Percentiles rank a stretch among this genome's conserved stretches.
Evolutionary conservation across 768 basidiomycete genomes (phyloP).

Genomic region (Panellus pusillus): DNA sequence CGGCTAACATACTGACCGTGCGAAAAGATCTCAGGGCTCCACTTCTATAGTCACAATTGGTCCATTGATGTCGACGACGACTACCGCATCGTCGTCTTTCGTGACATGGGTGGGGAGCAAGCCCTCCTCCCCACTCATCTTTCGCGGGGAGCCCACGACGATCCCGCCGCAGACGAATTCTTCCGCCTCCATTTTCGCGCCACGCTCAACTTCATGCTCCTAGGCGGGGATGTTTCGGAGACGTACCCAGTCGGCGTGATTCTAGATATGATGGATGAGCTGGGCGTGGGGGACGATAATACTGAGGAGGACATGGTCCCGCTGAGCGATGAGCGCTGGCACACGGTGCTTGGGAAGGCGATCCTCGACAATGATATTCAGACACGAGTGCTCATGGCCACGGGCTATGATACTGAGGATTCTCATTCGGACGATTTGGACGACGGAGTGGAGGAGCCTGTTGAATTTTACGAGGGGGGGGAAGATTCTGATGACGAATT

Average conservation of each 20-base stretch:
- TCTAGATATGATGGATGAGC: neutral
- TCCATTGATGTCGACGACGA: constrained; percentile 3
- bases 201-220: constrained; percentile 11
- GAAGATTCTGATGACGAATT: too few relatives aligned
- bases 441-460: too few relatives aligned
- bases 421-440: too few relatives aligned
- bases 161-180: neutral
- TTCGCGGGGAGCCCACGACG: neutral
- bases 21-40: neutral
- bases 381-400: neutral
- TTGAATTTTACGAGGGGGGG: too few relatives aligned
- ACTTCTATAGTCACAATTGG: neutral
- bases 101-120: neutral
- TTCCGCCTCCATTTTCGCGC: constrained; percentile 5
- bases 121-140: constrained; percentile 8
- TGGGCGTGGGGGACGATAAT: neutral
- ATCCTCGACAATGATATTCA: constrained; percentile 1
- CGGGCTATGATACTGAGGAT: too few relatives aligned
- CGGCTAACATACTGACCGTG: constrained; percentile 2
- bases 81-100: constrained; percentile 3
- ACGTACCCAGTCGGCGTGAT: neutral
- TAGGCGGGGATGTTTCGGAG: constrained; percentile 9
- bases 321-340: constrained; percentile 3
- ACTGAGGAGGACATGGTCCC: neutral
- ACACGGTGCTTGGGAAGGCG: constrained; percentile 5